A percentile compares a stretch with the other conserved stretches of the same genome.
Conservation (phyloP, 2,329 filamentous ascomycete genomes). For the Alternaria novae-zelandiae region DNA sequence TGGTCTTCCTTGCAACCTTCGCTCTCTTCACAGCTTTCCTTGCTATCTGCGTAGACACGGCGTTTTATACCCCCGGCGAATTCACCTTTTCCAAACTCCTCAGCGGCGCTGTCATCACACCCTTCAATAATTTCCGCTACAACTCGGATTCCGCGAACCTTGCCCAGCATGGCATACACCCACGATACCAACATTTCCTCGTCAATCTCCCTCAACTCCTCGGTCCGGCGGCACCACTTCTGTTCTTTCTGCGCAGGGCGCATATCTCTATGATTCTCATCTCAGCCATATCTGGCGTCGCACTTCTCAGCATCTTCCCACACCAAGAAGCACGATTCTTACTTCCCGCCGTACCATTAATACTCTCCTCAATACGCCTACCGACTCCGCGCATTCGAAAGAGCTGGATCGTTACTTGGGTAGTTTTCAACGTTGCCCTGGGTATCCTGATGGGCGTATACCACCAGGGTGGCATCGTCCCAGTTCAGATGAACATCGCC, state of each 20-base stretch:
- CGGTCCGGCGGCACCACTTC: constrained; percentile 57
- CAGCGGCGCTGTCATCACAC: constrained; percentile 58
- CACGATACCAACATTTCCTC: constrained; percentile 59
- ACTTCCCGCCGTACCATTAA: constrained; percentile 75
- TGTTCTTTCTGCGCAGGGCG: constrained; percentile 58
- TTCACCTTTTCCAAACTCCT: constrained; percentile 71
- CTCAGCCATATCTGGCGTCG: constrained; percentile 75
- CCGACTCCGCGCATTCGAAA: constrained; percentile 61
- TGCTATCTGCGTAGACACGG: constrained; percentile 82
- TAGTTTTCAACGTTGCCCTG: constrained; percentile 71
- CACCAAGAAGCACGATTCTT: constrained; percentile 84
- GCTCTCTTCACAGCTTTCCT: constrained; percentile 71
- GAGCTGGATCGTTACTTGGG: constrained; percentile 65
- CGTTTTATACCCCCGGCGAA: constrained; percentile 72
- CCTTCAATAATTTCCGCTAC: constrained; percentile 61
- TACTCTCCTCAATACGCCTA: constrained; percentile 74
- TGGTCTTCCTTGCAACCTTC: constrained; percentile 69
- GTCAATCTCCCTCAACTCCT: constrained; percentile 61
- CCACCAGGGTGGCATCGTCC: constrained; percentile 80
- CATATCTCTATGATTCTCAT: constrained; percentile 65
- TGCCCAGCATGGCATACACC: constrained; percentile 60
- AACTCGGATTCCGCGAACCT: constrained; percentile 58
- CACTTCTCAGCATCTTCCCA: constrained; percentile 74
- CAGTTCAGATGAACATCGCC: constrained; percentile 76
- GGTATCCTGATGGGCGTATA: constrained; percentile 80